Conservation (phyloP, 2,329 filamentous ascomycete genomes). For the Exophiala mesophila region DNA sequence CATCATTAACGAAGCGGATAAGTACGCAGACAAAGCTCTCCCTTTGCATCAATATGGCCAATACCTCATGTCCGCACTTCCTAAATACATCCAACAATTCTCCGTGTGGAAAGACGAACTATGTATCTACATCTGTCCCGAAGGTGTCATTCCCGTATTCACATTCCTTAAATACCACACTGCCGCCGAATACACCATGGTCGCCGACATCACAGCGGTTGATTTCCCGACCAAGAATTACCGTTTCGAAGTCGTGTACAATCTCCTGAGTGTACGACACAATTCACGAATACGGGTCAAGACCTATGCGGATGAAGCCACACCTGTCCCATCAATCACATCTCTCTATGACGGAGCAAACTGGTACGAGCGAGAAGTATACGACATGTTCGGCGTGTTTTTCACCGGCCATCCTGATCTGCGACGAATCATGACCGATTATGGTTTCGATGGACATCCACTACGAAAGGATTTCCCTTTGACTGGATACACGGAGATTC, state of each 20-base stretch:
- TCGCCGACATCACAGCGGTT: conserved; percentile 87
- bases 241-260: conserved; percentile 97
- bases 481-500: conserved; percentile 95
- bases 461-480: conserved; percentile 96
- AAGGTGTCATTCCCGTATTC: conserved; percentile 86
- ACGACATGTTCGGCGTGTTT: conserved; percentile 96
- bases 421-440: conserved; percentile 97
- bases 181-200: conserved; percentile 89
- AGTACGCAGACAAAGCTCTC: conserved; percentile 81
- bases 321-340: conserved; percentile 84
- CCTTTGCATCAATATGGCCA: conserved; percentile 90
- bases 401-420: conserved; percentile 93
- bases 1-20: conserved; percentile 87
- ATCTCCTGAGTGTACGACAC: conserved; percentile 89
- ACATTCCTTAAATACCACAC: conserved; percentile 97
- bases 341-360: conserved; percentile 89
- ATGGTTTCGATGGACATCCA: conserved; percentile 97
- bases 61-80: conserved; percentile 93
- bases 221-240: conserved; percentile 94
- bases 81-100: conserved; percentile 98
- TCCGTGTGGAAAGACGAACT: conserved; percentile 99
- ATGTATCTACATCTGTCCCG: conserved; percentile 83
- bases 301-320: conserved; percentile 96
- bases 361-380: conserved; percentile 98
- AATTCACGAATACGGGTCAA: conserved; percentile 96